These are phyloP conservation scores for Trichocladium antarcticum DNA, from an alignment of 495 filamentous ascomycete species.

Conservation along the genomic window DNA sequence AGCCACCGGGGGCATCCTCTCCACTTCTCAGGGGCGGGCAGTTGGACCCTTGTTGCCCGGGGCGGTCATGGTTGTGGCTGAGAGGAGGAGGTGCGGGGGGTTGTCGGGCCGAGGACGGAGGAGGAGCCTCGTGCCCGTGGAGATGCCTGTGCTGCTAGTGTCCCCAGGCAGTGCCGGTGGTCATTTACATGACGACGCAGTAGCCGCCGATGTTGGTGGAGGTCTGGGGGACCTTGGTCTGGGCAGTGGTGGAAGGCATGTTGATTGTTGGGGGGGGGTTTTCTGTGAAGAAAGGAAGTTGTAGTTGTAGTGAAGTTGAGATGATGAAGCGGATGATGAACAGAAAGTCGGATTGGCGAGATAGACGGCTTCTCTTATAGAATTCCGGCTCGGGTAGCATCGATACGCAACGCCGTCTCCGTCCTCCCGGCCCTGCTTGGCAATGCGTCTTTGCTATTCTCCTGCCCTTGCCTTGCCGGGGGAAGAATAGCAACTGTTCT, in stretches of 20 bases:
- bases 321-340: slow-evolving; percentile 3
- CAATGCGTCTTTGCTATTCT: not conserved
- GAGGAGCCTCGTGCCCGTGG: not conserved
- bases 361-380: slow-evolving; percentile 15
- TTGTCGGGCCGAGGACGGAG: slow-evolving; percentile 1
- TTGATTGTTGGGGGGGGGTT: slow-evolving; percentile 24
- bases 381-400: slow-evolving; percentile 5
- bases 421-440: not conserved
- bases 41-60: too few species aligned
- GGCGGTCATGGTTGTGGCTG: slow-evolving; percentile 2
- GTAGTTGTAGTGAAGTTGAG: slow-evolving; percentile 12
- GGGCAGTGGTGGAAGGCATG: slow-evolving; percentile 28
- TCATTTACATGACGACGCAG: slow-evolving; percentile 34
- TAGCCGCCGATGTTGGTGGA: slow-evolving; percentile 24
- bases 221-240: slow-evolving; percentile 24
- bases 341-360: slow-evolving; percentile 3
- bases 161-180: slow-evolving; percentile 3
- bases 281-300: slow-evolving; percentile 6
- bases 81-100: not conserved
- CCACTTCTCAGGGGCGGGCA: not conserved
- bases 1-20: not conserved
- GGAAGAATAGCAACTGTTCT: slow-evolving; percentile 2
- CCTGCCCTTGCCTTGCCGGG: not conserved
- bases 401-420: not conserved
- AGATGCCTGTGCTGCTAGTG: not conserved